Conservation (phyloP, 2,329 filamentous ascomycete genomes). For the Aurifilum marmelostoma region DNA sequence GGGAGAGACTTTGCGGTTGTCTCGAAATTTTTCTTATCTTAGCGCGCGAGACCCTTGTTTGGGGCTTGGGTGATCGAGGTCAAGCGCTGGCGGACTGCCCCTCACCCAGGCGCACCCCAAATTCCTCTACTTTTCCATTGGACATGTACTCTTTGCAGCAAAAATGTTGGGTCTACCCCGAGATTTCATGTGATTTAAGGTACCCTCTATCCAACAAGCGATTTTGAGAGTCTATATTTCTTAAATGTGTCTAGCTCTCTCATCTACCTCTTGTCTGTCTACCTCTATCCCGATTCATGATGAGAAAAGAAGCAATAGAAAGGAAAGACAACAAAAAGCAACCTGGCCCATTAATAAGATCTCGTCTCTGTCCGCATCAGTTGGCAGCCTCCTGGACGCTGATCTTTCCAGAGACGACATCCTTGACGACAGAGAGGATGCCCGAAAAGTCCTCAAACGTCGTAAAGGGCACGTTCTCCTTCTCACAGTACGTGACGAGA, state of each 20-base stretch:
- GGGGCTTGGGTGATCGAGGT: neutral
- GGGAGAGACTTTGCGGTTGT: neutral
- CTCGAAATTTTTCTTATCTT: constrained; percentile 29
- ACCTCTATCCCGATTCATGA: constrained; percentile 1
- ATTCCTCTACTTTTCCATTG: neutral
- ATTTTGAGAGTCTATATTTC: neutral
- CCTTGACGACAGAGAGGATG: constrained; percentile 76
- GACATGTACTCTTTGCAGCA: too few species aligned
- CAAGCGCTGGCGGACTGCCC: neutral
- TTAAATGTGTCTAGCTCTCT: constrained; percentile 7
- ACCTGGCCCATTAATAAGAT: neutral
- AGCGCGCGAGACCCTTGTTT: constrained; percentile 8
- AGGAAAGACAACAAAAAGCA: neutral
- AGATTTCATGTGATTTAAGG: neutral
- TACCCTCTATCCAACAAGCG: neutral
- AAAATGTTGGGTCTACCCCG: neutral
- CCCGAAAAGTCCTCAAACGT: constrained; percentile 83
- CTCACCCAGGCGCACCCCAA: neutral
- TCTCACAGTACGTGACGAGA: constrained; percentile 83
- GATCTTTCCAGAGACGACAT: constrained; percentile 73
- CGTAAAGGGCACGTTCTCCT: constrained; percentile 83
- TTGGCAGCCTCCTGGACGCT: constrained; percentile 71
- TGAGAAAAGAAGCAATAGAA: neutral
- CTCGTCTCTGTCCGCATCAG: constrained; percentile 26
- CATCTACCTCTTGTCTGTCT: constrained; percentile 7